Evolutionary conservation across 306 rosid genomes (phyloP).

Genomic region (Citrullus colocynthis): DNA sequence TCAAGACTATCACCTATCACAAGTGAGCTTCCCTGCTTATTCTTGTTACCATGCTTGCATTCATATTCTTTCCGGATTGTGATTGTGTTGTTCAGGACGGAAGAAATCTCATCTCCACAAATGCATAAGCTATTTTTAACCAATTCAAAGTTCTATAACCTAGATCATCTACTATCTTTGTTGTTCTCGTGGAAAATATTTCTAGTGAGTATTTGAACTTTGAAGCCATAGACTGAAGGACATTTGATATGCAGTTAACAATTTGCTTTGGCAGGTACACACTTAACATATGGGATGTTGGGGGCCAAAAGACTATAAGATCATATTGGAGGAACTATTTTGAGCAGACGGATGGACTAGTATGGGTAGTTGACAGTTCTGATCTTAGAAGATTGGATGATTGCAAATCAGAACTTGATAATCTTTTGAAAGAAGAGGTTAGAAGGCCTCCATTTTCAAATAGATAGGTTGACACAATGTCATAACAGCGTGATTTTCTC

Average conservation of each 20-base stretch:
- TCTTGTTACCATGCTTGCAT: background rate
- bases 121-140: background rate
- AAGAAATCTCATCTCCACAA: background rate
- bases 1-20: slow-evolving; percentile 76
- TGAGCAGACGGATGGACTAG: slow-evolving; percentile 86
- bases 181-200: background rate
- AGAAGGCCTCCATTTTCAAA: background rate
- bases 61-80: background rate
- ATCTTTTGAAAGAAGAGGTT: slow-evolving; percentile 89
- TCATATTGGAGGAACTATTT: slow-evolving; percentile 91
- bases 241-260: slow-evolving; percentile 6
- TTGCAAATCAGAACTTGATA: slow-evolving; percentile 77
- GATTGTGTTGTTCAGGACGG: background rate
- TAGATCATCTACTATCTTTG: background rate
- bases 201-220: background rate
- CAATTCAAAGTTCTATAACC: background rate
- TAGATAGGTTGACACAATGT: background rate
- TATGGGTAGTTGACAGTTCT: slow-evolving; percentile 89
- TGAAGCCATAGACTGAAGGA: background rate
- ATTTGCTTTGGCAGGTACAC: slow-evolving; percentile 44
- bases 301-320: slow-evolving; percentile 87
- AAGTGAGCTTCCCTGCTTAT: slow-evolving; percentile 24
- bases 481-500: background rate
- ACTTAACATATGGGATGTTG: slow-evolving; percentile 84
- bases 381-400: slow-evolving; percentile 82